Evolutionary conservation across 257 asterid genomes (phyloP).

Genomic region (Eucommia ulmoides): DNA sequence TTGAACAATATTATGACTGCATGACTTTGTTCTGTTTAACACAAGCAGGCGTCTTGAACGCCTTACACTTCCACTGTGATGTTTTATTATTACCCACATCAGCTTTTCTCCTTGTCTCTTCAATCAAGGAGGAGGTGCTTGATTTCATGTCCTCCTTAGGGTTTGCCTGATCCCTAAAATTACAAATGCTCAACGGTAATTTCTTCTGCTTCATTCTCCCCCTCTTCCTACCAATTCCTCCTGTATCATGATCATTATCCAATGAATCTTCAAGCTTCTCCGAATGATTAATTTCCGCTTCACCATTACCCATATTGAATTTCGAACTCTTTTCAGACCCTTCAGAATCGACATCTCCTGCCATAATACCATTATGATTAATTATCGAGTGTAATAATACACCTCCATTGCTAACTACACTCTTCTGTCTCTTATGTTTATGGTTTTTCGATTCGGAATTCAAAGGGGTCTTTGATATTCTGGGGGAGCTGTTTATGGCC

Average conservation of each 20-base stretch:
- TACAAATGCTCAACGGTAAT: conserved; percentile 77
- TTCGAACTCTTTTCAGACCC: too few species aligned
- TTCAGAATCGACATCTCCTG: background rate
- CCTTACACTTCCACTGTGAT: conserved; percentile 68
- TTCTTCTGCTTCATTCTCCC: conserved; percentile 70
- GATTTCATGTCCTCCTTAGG: conserved; percentile 40
- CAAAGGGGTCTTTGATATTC: background rate
- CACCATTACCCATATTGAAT: conserved; percentile 22
- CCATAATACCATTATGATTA: background rate
- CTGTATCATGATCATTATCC: conserved; percentile 29
- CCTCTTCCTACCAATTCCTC: conserved; percentile 46
- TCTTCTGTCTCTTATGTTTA: background rate
- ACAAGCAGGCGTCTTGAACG: conserved; percentile 59
- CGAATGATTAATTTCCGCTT: conserved; percentile 13
- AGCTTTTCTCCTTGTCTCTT: conserved; percentile 13
- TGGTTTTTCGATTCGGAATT: background rate
- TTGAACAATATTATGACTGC: conserved; percentile 68
- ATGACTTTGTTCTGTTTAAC: conserved; percentile 63
- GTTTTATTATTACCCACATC: conserved; percentile 26
- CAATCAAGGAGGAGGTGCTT: conserved; percentile 16
- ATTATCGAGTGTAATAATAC: background rate
- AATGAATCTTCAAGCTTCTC: conserved; percentile 22
- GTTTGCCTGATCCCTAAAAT: conserved; percentile 52
- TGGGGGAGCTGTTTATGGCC: background rate
- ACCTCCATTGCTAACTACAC: background rate